Base-by-base conservation (phyloP, 805 yeast genomes). In the Starmerella gropengiesseri region DNA sequence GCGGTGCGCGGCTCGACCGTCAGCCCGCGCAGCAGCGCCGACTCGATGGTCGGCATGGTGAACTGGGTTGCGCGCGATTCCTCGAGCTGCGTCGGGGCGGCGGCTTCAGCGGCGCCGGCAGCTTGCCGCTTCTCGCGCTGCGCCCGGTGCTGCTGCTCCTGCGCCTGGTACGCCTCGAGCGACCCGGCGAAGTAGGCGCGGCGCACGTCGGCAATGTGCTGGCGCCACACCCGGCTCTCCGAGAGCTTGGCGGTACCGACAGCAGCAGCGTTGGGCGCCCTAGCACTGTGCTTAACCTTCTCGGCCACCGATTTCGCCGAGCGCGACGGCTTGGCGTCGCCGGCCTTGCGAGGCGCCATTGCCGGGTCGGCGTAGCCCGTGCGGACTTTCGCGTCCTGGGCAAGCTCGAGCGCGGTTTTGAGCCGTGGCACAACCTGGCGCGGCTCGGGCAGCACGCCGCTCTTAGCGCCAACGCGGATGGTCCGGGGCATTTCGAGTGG, bases 371-470 rank as follows among this genome's bases (percentile, higher is more conserved):
- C 76, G 22, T 87, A 93, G 60, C 77, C 83, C 12, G 86, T 87
- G 16, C 74, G 71, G 43, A 70, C 66, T 27, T 70, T 44, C 65
- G 71, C 48, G 69, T 70, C 47, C 66, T 63, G 47, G 33, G 50
- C 57, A 14, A 23, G 36, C 38, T 58, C 62, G 48, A 50, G 51
- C 5, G 52, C 37, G 2, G 64, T 53, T 42, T 46, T 47, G 31
- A 69, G 62, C 4, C 86, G 83, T 43, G 74, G 73, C 54, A 87
- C 75, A 23, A 84, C 76, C 30, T 78, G 74, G 55, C 94, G 77
- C 8, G 83, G 77, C 43, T 65, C 68, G 37, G 96, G 96, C 50
- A 87, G 69, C 38, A 83, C 68, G 59, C 96, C 96, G 37, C 89
- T 78, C 61, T 81, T 80, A 47, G 66, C 65, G 3, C 74, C 75